Percentiles rank a stretch among this genome's conserved stretches.
Evolutionary conservation across 2,329 filamentous ascomycete genomes (phyloP).

Genomic region (Emericellopsis cladophorae): DNA sequence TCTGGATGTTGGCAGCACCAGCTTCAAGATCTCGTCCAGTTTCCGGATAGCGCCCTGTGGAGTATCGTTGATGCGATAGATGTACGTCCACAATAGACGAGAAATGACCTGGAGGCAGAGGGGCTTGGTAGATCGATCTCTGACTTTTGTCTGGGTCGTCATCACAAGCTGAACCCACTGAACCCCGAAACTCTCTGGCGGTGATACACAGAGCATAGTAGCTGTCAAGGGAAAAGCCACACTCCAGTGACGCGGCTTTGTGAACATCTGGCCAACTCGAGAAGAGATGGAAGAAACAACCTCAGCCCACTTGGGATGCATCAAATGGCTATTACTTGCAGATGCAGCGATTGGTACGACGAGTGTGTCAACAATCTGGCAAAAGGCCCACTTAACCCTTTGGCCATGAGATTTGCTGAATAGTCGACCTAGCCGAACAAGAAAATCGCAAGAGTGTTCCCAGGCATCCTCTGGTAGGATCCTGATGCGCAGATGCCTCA

Average conservation of each 20-base stretch:
- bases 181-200: constrained; percentile 66
- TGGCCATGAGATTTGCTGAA: constrained; percentile 81
- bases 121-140: constrained; percentile 67
- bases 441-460: constrained; percentile 80
- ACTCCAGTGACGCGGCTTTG: constrained; percentile 86
- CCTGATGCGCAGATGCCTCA: constrained; percentile 78
- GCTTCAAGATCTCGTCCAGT: constrained; percentile 77
- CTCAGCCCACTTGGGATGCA: constrained; percentile 73
- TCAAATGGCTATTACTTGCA: constrained; percentile 62
- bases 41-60: constrained; percentile 58
- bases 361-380: constrained; percentile 77
- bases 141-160: constrained; percentile 67
- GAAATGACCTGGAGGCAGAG: constrained; percentile 83
- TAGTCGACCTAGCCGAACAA: constrained; percentile 67
- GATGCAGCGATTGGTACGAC: constrained; percentile 78
- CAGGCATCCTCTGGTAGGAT: constrained; percentile 62
- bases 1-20: constrained; percentile 67
- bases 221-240: constrained; percentile 81
- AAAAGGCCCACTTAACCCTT: constrained; percentile 86
- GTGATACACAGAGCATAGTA: constrained; percentile 77
- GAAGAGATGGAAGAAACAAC: constrained; percentile 70
- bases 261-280: constrained; percentile 70
- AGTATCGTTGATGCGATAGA: constrained; percentile 72
- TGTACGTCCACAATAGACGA: constrained; percentile 84
- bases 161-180: constrained; percentile 81